These are phyloP conservation scores for Pseudisothecium myosuroides DNA, from an alignment of 225 moss, liverwort and hornwort species.

Conservation along the genomic window DNA sequence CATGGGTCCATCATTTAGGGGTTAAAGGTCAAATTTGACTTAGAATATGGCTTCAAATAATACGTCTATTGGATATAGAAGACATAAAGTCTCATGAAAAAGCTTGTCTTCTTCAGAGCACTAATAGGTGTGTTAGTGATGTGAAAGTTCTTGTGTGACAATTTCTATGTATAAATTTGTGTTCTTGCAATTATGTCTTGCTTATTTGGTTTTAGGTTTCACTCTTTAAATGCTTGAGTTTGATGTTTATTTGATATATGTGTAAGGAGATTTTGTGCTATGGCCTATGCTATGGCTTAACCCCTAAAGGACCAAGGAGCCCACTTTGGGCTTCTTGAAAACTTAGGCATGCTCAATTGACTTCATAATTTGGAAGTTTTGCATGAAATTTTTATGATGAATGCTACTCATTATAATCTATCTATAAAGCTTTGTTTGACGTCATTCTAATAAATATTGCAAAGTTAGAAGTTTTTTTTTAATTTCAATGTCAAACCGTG, in stretches of 20 bases:
- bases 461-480: no score
- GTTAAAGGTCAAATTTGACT: neutral
- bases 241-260: neutral
- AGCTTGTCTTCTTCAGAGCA: neutral
- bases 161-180: neutral
- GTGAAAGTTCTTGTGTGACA: neutral
- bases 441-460: no score
- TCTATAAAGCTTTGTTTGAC: no score
- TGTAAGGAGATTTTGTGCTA: neutral
- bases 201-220: neutral
- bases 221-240: neutral
- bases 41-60: neutral
- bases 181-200: neutral
- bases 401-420: no score
- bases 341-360: no score
- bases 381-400: no score
- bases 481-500: no score
- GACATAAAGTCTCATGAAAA: neutral
- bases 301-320: no score
- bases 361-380: no score
- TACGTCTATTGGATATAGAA: neutral
- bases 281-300: no score
- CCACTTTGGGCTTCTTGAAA: no score
- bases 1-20: no score
- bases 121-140: rapidly evolving